Conservation (phyloP, 202 grass and related monocot species). For the Elaeis oleifera region DNA sequence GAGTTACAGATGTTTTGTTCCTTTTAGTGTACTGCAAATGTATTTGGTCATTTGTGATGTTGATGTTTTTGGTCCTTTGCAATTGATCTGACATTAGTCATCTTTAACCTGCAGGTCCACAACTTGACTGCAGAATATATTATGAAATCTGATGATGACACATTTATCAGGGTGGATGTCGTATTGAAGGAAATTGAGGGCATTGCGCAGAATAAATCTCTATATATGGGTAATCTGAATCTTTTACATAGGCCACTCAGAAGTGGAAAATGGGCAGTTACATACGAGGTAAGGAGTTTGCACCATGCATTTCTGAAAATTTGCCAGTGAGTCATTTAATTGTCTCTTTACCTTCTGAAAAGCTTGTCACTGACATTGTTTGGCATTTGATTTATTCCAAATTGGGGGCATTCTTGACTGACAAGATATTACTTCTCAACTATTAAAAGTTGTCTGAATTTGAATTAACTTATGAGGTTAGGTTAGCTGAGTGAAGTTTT, state of each 20-base stretch:
- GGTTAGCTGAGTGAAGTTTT: no score
- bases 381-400: no score
- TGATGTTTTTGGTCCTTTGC: neutral
- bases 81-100: neutral
- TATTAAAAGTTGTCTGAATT: no score
- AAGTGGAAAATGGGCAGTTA: conserved; percentile 81
- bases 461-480: no score
- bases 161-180: conserved; percentile 72
- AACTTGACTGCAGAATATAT: conserved; percentile 65
- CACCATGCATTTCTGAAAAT: no score
- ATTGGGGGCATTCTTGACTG: no score
- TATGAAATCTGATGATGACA: conserved; percentile 93
- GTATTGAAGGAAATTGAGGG: conserved; percentile 49
- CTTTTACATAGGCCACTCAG: conserved; percentile 73
- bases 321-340: no score
- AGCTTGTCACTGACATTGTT: no score
- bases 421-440: no score
- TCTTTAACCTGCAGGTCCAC: conserved; percentile 44
- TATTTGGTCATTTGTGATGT: neutral
- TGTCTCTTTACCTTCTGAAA: no score
- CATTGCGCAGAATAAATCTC: conserved; percentile 47
- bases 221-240: conserved; percentile 88
- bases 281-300: conserved; percentile 42
- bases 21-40: neutral
- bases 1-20: conserved; percentile 15